These are phyloP conservation scores for Paracoccidioides brasiliensis DNA, from an alignment of 2,329 filamentous ascomycete genomes.

Conservation along the genomic window DNA sequence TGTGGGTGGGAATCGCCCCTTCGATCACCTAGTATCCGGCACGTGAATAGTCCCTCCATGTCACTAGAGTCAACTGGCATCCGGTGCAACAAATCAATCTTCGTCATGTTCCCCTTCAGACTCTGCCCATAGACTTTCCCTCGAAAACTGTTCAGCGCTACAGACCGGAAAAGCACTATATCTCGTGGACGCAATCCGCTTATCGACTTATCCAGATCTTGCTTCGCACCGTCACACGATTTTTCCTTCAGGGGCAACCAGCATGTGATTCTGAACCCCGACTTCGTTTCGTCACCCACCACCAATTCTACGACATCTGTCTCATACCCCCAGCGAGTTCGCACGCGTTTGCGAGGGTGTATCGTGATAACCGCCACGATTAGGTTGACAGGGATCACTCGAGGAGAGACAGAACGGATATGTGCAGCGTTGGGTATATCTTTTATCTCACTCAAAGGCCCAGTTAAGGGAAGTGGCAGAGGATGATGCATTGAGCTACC, in stretches of 20 bases:
- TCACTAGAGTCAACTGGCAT: conserved; percentile 40
- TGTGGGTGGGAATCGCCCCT: conserved; percentile 35
- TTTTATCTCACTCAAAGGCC: conserved; percentile 48
- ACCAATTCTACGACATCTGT: conserved; percentile 62
- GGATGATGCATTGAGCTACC: conserved; percentile 8
- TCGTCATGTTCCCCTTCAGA: conserved; percentile 57
- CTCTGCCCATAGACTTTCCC: conserved; percentile 75
- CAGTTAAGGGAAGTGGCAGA: conserved; percentile 23
- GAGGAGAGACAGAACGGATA: conserved; percentile 55
- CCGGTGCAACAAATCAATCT: conserved; percentile 53
- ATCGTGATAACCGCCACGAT: conserved; percentile 69
- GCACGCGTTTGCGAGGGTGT: conserved; percentile 52
- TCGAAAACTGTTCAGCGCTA: conserved; percentile 63
- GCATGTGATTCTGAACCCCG: conserved; percentile 70
- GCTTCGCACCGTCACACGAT: conserved; percentile 10
- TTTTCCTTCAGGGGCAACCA: conserved; percentile 46
- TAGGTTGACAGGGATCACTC: conserved; percentile 70
- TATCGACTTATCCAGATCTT: conserved; percentile 29
- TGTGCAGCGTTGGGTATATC: conserved; percentile 56
- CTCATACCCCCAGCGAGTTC: conserved; percentile 41
- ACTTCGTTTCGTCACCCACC: conserved; percentile 72
- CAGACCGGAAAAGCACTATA: conserved; percentile 64
- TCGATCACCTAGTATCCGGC: conserved; percentile 32
- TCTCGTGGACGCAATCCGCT: conserved; percentile 53
- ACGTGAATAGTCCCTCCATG: conserved; percentile 44